A percentile compares a stretch with the other conserved stretches of the same genome.
These are phyloP conservation scores for Nosema granulosis DNA, from an alignment of 371 early-diverging fungal species.

Conservation along the genomic window DNA sequence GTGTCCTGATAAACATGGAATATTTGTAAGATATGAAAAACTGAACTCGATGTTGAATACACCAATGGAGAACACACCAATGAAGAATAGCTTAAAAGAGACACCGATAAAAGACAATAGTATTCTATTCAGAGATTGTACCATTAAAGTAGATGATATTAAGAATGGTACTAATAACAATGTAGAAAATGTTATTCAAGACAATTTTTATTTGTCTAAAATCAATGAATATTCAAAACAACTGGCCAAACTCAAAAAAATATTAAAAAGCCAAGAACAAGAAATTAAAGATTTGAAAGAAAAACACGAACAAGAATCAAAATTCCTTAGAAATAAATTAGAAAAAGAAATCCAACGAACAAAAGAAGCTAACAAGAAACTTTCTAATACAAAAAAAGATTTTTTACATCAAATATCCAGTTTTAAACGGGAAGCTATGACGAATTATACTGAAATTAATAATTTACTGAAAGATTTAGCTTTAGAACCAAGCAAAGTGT, in stretches of 20 bases:
- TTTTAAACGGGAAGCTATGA: too few relatives aligned
- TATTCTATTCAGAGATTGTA: too few relatives aligned
- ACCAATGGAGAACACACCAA: not conserved
- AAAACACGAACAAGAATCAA: not conserved
- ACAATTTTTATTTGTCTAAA: not conserved
- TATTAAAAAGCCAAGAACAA: too few relatives aligned
- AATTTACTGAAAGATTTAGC: too few relatives aligned
- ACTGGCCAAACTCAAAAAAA: too few relatives aligned
- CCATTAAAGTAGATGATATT: constrained; percentile 3
- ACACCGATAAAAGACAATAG: too few relatives aligned
- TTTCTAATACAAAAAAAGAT: too few relatives aligned
- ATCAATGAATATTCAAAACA: not conserved
- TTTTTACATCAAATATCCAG: too few relatives aligned
- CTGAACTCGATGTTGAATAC: not conserved
- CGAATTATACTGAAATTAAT: too few relatives aligned
- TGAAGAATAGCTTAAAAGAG: not conserved
- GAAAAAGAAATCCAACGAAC: not conserved
- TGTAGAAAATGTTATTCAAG: constrained; percentile 18
- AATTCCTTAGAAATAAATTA: not conserved
- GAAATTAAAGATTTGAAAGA: not conserved
- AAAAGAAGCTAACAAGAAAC: constrained; percentile 13
- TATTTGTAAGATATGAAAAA: constrained; percentile 52
- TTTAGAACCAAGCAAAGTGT: too few relatives aligned
- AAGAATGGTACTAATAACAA: not conserved
- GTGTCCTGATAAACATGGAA: constrained; percentile 45